phyloP scores from a whole-genome alignment of 2,329 filamentous ascomycete species.

The Myriosclerotinia curreyana region DNA sequence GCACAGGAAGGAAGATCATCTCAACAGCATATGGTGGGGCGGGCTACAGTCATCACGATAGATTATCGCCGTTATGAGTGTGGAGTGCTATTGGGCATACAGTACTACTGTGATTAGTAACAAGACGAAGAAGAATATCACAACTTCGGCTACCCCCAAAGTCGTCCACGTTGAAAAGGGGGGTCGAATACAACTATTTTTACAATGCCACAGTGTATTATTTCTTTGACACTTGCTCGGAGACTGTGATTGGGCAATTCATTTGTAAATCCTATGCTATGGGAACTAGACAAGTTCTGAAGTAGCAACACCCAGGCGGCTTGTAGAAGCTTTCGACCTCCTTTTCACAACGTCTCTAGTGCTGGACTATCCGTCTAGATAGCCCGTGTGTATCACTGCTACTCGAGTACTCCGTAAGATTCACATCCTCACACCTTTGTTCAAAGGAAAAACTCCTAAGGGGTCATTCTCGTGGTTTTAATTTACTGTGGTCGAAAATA shows the following conservation, averaged over 20 bases:
- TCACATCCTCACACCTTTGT: no score
- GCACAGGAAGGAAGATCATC: no score
- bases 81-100: no score
- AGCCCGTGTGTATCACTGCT: not conserved
- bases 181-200: not conserved
- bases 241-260: not conserved
- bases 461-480: no score
- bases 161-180: not conserved
- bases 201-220: not conserved
- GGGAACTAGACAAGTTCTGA: not conserved
- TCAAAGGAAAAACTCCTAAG: no score
- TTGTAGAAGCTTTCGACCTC: not conserved
- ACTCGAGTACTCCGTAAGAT: no score
- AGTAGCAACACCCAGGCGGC: not conserved
- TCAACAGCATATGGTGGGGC: no score
- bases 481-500: no score
- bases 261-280: not conserved
- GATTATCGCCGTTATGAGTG: no score
- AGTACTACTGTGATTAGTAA: conserved; percentile 1
- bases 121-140: not conserved
- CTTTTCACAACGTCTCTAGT: not conserved
- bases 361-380: no score
- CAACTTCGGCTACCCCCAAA: not conserved
- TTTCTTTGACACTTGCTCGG: not conserved
- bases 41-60: no score